These are phyloP conservation scores for Protoeuglena noctilucae DNA, from an alignment of 139 green algal species.

Conservation along the genomic window DNA sequence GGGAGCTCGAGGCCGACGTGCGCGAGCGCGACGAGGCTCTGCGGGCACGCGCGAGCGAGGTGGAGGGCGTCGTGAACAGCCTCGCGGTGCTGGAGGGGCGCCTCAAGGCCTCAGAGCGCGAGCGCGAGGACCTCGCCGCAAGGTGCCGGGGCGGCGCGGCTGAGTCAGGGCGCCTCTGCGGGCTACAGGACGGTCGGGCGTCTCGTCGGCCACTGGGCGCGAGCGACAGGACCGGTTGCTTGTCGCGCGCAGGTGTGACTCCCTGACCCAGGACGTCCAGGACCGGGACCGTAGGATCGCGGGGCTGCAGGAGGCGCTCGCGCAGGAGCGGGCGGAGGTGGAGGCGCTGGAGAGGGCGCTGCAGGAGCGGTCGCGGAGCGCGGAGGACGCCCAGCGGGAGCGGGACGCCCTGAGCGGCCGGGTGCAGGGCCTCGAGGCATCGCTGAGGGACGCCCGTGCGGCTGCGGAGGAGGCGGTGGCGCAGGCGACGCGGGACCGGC, in stretches of 20 bases:
- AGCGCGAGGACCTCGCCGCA: too few species aligned
- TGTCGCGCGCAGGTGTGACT: not conserved
- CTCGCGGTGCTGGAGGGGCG: not conserved
- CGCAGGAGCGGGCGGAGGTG: not conserved
- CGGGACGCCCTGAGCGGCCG: not conserved
- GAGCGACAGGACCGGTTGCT: too few species aligned
- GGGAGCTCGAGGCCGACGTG: not conserved
- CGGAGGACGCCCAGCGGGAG: too few species aligned
- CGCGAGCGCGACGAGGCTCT: not conserved
- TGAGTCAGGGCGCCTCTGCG: too few species aligned
- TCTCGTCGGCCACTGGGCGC: too few species aligned
- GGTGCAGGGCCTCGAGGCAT: not conserved
- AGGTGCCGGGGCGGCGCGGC: not conserved
- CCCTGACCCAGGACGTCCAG: not conserved
- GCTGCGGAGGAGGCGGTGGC: too few species aligned
- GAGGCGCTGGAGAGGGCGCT: not conserved
- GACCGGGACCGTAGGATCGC: not conserved
- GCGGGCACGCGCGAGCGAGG: not conserved
- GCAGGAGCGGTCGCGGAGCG: not conserved
- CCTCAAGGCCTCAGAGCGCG: too few species aligned
- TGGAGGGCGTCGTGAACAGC: not conserved
- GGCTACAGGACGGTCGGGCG: too few species aligned
- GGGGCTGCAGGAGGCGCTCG: not conserved
- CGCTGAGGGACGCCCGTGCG: not conserved
- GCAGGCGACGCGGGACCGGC: too few species aligned